Evolutionary conservation across 2,329 filamentous ascomycete genomes (phyloP).

Genomic region (Neofusicoccum ribis): DNA sequence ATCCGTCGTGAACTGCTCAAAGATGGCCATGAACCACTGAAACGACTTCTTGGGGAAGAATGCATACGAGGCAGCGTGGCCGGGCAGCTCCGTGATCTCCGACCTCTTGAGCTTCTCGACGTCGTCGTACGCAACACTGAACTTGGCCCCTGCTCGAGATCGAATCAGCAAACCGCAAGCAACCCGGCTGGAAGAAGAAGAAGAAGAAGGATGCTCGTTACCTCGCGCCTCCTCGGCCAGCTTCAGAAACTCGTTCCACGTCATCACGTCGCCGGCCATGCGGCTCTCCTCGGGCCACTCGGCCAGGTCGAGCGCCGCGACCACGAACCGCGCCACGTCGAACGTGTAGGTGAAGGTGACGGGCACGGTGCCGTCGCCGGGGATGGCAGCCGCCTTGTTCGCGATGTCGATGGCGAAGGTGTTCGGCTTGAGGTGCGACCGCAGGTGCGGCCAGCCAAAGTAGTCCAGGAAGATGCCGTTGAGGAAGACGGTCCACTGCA

Average conservation of each 20-base stretch:
- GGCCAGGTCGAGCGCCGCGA: slow-evolving; percentile 41
- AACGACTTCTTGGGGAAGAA: slow-evolving; percentile 24
- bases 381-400: slow-evolving; percentile 44
- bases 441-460: slow-evolving; percentile 29
- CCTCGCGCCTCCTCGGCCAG: slow-evolving; percentile 18
- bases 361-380: slow-evolving; percentile 48
- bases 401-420: slow-evolving; percentile 23
- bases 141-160: slow-evolving; percentile 21
- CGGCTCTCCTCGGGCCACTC: slow-evolving; percentile 45
- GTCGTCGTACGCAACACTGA: slow-evolving; percentile 23
- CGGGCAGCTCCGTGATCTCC: slow-evolving; percentile 24
- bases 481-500: slow-evolving; percentile 31
- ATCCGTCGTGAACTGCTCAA: background rate
- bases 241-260: slow-evolving; percentile 23
- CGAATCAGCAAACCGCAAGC: too few relatives aligned
- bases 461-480: slow-evolving; percentile 35
- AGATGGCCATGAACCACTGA: slow-evolving; percentile 13
- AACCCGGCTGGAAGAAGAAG: too few relatives aligned
- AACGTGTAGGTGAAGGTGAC: slow-evolving; percentile 51
- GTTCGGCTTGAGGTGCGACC: slow-evolving; percentile 24
- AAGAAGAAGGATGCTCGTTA: background rate
- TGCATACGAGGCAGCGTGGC: slow-evolving; percentile 21
- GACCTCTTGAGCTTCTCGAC: slow-evolving; percentile 23
- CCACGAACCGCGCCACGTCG: slow-evolving; percentile 52
- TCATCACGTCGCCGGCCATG: slow-evolving; percentile 23